phyloP scores from a whole-genome alignment of 1,284 basidiomycete genomes.

The Naganishia sp. region DNA sequence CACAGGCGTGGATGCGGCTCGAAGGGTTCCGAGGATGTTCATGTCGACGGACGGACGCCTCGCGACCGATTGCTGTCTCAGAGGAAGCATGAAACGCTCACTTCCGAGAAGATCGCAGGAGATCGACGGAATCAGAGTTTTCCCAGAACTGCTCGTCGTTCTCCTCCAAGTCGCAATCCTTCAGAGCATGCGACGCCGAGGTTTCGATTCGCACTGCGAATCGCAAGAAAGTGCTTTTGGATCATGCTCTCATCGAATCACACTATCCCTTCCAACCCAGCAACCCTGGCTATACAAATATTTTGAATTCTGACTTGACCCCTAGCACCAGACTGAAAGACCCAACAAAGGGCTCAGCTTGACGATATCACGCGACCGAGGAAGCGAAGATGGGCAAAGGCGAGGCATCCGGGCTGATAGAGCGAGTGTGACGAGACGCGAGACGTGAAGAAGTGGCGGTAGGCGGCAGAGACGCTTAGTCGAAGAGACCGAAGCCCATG shows the following conservation, averaged over 20 bases:
- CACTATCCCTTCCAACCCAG: not conserved
- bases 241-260: slow-evolving; percentile 26
- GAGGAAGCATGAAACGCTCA: too few relatives aligned
- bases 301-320: slow-evolving; percentile 1
- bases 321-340: slow-evolving; percentile 6
- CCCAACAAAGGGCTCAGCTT: slow-evolving; percentile 27
- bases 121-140: too few relatives aligned
- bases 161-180: too few relatives aligned
- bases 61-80: too few relatives aligned
- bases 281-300: slow-evolving; percentile 20
- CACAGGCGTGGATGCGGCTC: too few relatives aligned
- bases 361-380: not conserved
- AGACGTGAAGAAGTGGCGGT: slow-evolving; percentile 4
- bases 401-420: not conserved
- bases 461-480: slow-evolving; percentile 57
- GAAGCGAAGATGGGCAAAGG: not conserved
- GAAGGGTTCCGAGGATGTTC: too few relatives aligned
- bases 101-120: too few relatives aligned
- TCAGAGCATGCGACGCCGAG: too few relatives aligned
- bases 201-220: too few relatives aligned
- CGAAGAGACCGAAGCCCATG: slow-evolving; percentile 88
- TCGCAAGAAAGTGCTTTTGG: too few relatives aligned
- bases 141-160: too few relatives aligned
- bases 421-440: not conserved
- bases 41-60: too few relatives aligned